Evolutionary conservation across 2,329 filamentous ascomycete species (phyloP).

Genomic region (Fusarium sp.): DNA sequence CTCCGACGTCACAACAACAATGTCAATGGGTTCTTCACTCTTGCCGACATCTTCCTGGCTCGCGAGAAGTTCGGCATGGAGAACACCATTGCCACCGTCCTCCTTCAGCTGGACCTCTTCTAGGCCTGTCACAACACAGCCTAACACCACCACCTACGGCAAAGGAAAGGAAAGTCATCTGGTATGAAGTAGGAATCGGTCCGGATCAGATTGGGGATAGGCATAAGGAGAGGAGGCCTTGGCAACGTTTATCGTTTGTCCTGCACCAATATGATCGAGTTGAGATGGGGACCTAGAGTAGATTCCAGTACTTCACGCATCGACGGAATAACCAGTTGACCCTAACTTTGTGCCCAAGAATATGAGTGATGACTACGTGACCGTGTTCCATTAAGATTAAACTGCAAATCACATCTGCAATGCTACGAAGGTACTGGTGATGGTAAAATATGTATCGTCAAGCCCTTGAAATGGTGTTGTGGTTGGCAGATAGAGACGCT

Average conservation of each 20-base stretch:
- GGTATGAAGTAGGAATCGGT: background rate
- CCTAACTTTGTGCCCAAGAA: background rate
- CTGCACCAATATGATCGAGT: background rate
- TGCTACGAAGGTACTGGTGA: too few relatives aligned
- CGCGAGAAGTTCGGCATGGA: background rate
- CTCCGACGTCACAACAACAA: too few relatives aligned
- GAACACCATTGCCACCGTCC: background rate
- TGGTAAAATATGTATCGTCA: too few relatives aligned
- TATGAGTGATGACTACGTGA: background rate
- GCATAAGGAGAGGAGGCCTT: background rate
- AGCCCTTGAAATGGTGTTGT: too few relatives aligned
- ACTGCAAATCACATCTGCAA: too few relatives aligned
- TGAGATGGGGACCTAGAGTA: background rate
- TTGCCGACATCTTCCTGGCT: background rate
- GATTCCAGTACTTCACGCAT: background rate
- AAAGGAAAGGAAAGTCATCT: background rate
- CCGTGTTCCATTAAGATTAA: too few relatives aligned
- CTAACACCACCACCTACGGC: background rate
- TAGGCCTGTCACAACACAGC: too few relatives aligned
- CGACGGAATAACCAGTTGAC: background rate
- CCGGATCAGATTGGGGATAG: background rate
- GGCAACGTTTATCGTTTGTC: background rate
- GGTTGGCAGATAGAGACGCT: too few relatives aligned
- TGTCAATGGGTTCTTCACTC: background rate
- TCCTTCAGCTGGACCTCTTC: background rate